Base-by-base conservation (phyloP, 2,329 filamentous ascomycete genomes). In the Triangularia verruculosa region DNA sequence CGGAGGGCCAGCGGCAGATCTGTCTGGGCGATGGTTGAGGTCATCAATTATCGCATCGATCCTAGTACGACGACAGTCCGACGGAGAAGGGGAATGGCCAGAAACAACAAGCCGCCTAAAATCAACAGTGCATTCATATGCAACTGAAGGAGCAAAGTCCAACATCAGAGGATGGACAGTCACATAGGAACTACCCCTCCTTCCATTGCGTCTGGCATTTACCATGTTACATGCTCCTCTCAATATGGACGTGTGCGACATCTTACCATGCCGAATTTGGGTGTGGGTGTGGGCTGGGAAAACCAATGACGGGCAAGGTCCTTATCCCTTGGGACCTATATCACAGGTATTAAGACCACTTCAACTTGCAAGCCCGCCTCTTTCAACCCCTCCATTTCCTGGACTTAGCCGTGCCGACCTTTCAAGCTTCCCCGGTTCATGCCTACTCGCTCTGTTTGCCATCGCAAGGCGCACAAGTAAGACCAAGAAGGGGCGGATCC, bases 401-500 rank as follows among this genome's bases (percentile, higher is more conserved):
- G 64, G 64, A 56, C 56, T 63, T 63, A 65, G 32, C 65, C 63
- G 62, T 68, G 65, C 64, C 67, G 61, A 59, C 34, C 57, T 64
- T 20, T 67, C 60, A 61, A 59, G 32, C 65, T 67, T 64, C 61
- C 64, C 66, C 65, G 65, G 66, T 67, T 67, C 58, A 64, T 64
- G 62, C 60, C 62, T 57, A 39, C 64, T 65, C 59, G 51, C 62
- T 55, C 34, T 56, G 20, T 63, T 57, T 62, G 54, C 58, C 62
- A 34, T 63, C 27, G 6, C 11, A 53, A 27, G 61, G 13, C 39
- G 28, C 59, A 28, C 27, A 34, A 62, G 24, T 59, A n/a, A 25
- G 28, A 63, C 61, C 56, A 28, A 17, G 59, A 58, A 64, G 65
- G 63, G 66, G 62, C 61, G 57, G 28, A 56, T 57, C 39, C 39